A percentile compares a stretch with the other conserved stretches of the same genome.
phyloP scores from a whole-genome alignment of 495 filamentous ascomycete genomes.

The Aspergillus olivimuriae region DNA sequence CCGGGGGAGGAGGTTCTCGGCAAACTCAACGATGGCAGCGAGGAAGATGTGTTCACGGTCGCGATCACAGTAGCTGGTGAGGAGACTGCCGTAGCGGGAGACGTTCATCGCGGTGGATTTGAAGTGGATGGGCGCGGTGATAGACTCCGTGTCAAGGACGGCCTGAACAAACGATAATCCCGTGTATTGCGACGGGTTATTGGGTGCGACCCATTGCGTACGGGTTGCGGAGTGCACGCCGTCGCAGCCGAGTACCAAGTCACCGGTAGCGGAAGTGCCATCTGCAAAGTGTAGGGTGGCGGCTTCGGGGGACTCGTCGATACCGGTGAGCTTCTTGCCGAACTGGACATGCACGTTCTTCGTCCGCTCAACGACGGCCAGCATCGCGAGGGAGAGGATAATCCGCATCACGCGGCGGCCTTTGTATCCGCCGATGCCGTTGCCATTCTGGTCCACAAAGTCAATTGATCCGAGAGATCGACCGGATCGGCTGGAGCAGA shows the following conservation, averaged over 20 bases:
- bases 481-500: conserved; percentile 47
- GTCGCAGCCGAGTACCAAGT: conserved; percentile 56
- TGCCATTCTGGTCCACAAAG: conserved; percentile 31
- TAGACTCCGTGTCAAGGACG: conserved; percentile 23
- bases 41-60: conserved; percentile 42
- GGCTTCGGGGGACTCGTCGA: conserved; percentile 31
- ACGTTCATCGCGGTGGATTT: conserved; percentile 42
- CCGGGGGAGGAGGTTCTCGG: conserved; percentile 27
- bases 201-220: conserved; percentile 45
- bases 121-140: conserved; percentile 32
- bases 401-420: conserved; percentile 44
- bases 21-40: conserved; percentile 48
- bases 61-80: conserved; percentile 45
- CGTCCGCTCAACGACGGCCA: conserved; percentile 36
- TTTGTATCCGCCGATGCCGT: conserved; percentile 38
- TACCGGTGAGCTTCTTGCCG: conserved; percentile 33
- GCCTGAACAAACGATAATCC: conserved; percentile 51
- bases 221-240: conserved; percentile 56
- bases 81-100: conserved; percentile 47
- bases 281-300: conserved; percentile 47
- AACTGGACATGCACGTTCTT: conserved; percentile 33
- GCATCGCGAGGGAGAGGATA: conserved; percentile 39
- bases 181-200: conserved; percentile 45
- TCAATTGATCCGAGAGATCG: conserved; percentile 37
- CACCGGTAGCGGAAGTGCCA: conserved; percentile 38